Percentiles rank a stretch among this genome's conserved stretches.
These are phyloP conservation scores for Eucalyptus coolabah DNA, from an alignment of 345 rosid genomes.

Conservation along the genomic window DNA sequence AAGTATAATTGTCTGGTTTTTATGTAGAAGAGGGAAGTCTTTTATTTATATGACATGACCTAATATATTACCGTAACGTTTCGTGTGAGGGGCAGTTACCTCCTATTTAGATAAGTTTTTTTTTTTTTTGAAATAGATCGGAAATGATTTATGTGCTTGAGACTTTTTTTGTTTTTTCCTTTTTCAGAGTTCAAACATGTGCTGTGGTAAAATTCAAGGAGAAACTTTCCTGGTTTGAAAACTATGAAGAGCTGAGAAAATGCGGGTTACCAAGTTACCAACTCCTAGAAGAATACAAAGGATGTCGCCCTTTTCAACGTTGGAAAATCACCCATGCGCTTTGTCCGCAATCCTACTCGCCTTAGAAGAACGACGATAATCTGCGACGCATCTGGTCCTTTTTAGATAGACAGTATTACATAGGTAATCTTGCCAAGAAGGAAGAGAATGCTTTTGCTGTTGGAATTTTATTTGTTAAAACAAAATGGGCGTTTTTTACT, in stretches of 20 bases:
- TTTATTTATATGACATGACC: too few species aligned
- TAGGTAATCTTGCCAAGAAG: neutral
- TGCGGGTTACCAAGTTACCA: neutral
- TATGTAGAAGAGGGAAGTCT: too few species aligned
- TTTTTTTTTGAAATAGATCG: too few species aligned
- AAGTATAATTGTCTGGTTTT: too few species aligned
- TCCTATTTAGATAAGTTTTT: too few species aligned
- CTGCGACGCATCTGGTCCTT: neutral
- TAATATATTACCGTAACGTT: too few species aligned
- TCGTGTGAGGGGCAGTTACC: too few species aligned
- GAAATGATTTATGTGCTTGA: too few species aligned
- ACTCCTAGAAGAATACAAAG: neutral
- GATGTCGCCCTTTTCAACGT: neutral
- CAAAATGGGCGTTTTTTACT: too few species aligned
- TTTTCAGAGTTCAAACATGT: neutral
- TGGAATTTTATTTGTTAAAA: too few species aligned
- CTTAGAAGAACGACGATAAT: neutral
- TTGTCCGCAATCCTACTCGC: neutral
- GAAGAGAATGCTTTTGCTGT: neutral
- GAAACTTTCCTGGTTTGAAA: neutral
- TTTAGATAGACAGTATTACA: neutral
- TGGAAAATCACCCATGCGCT: neutral
- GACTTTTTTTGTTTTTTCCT: too few species aligned
- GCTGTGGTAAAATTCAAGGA: neutral
- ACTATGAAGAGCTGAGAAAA: neutral